These are phyloP conservation scores for Fomitopsis palustris DNA, from an alignment of 1,284 basidiomycete genomes.

Conservation along the genomic window DNA sequence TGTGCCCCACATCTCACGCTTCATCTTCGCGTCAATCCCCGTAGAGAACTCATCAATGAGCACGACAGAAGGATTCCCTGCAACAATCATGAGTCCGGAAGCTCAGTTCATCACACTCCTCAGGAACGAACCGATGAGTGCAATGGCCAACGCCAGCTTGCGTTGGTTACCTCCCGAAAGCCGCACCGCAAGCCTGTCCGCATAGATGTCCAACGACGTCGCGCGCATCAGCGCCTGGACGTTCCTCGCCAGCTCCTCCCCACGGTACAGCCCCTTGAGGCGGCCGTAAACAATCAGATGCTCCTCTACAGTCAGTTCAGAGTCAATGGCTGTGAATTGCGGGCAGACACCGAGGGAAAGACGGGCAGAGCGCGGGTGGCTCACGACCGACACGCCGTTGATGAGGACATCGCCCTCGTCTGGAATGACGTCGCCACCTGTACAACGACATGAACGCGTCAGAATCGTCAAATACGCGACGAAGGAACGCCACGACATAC, in stretches of 20 bases:
- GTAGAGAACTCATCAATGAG: conserved; percentile 84
- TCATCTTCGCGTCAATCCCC: conserved; percentile 81
- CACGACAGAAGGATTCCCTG: conserved; percentile 73
- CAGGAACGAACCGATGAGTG: conserved; percentile 58
- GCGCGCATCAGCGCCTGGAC: conserved; percentile 57
- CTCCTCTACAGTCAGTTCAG: conserved; percentile 72
- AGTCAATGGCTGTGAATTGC: conserved; percentile 80
- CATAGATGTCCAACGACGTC: conserved; percentile 58
- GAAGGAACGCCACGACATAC: conserved; percentile 34
- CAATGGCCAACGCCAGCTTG: conserved; percentile 75
- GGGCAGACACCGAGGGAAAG: conserved; percentile 75
- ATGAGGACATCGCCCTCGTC: conserved; percentile 67
- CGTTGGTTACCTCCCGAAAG: conserved; percentile 80
- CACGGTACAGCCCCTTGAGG: conserved; percentile 60
- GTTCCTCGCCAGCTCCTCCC: conserved; percentile 47
- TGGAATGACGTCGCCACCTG: conserved; percentile 60
- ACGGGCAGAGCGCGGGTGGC: conserved; percentile 55
- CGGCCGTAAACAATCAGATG: conserved; percentile 68
- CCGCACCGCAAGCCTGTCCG: conserved; percentile 67
- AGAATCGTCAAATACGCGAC: background rate
- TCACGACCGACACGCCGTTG: conserved; percentile 59
- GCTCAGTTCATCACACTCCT: background rate
- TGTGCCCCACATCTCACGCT: conserved; percentile 79
- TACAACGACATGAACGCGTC: background rate
- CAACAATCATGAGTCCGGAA: background rate